Conservation (phyloP, 306 rosid species). For the Lathyrus aphaca region DNA sequence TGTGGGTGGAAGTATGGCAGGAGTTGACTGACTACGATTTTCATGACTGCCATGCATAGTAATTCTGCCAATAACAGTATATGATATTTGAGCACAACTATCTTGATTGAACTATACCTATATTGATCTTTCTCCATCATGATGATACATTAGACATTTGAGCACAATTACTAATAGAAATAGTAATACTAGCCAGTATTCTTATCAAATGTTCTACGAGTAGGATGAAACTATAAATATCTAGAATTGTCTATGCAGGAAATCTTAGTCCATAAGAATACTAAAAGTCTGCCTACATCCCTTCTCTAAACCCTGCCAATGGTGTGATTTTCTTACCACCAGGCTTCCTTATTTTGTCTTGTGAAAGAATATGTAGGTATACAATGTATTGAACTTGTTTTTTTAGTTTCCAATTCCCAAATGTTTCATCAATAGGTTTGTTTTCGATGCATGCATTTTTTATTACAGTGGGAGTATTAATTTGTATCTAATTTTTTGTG, state of each 20-base stretch:
- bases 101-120: too few relatives aligned
- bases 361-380: constrained; percentile 13
- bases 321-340: not conserved
- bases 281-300: not conserved
- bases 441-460: not conserved
- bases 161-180: not conserved
- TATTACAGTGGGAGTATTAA: not conserved
- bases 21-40: not conserved
- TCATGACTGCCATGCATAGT: not conserved
- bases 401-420: not conserved
- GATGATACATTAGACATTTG: not conserved
- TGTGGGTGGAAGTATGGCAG: not conserved
- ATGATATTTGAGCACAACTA: too few relatives aligned
- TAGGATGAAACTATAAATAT: not conserved
- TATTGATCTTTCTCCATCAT: not conserved
- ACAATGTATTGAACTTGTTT: not conserved
- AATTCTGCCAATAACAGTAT: not conserved
- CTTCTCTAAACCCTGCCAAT: not conserved
- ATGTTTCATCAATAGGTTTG: not conserved
- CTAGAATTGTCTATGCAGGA: not conserved
- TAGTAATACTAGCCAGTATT: not conserved
- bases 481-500: constrained; percentile 12
- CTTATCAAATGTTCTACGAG: not conserved
- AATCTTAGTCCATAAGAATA: not conserved
- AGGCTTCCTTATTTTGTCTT: not conserved